Evolutionary conservation across 805 yeast species (phyloP), one percentile per base, ranked within the genome.

Genomic region (Kuraishia molischiana): DNA sequence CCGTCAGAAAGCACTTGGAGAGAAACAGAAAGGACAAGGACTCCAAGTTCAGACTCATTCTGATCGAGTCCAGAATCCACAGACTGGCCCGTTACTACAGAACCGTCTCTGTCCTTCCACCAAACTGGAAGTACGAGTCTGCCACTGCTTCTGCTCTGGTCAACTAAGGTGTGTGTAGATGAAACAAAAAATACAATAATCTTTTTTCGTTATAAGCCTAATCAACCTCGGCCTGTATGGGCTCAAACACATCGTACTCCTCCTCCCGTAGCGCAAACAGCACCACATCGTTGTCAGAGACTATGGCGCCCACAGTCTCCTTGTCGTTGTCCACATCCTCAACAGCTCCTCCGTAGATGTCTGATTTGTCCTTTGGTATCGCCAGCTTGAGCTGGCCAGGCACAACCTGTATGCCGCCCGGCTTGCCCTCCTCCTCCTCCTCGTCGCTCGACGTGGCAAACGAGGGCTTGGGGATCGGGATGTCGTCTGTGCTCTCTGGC

Each of bases 1-100:
- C 97, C 55, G 96, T 94, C 72, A 92, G 99, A 87, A 92, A 92
- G 85, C 99, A 92, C 76, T 83, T 92, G 68, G 99, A 92, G 78
- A 85, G 94, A 76, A 92, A 92, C 97, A 89, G 99, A 85, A 92
- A 92, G 83, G 99, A 92, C 77, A 90, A 92, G 82, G 99, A 92
- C 77, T 92, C 98, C 60, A 92, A 92, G 78, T 92, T 92, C 95
- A 86, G 99, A 83, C 86, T 92, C 66, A 92, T 92, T 92, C 83
- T 92, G 72, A 89, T 92, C 71, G 99, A 92, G 79, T 90, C 97
- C 53, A 89, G 99, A 87, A 92, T 92, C 78, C 99, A 92, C 95
- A 90, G 99, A 83, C 85, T 92, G 68, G 95, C 98, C 59, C 85
- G 99, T 79, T 92, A 92, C 94, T 92, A 92, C 96, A 90, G 96